phyloP scores from a whole-genome alignment of 768 basidiomycete species.

The Pisolithus microcarpus region DNA sequence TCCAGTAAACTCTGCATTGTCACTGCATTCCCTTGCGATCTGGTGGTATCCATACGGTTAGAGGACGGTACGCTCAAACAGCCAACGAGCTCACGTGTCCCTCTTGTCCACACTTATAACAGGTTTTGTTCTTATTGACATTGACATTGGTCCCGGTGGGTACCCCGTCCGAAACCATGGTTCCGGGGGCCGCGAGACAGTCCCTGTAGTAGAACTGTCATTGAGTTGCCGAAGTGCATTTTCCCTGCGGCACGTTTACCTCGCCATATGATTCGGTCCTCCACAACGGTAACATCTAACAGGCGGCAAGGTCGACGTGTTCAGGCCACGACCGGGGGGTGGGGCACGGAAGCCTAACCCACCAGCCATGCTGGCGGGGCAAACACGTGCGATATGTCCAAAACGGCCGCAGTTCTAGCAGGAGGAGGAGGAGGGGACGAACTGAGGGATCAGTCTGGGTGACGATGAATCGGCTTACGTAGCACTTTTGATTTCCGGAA shows the following conservation, averaged over 20 bases:
- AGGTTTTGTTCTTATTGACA: conserved; percentile 65
- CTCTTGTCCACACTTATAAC: conserved; percentile 83
- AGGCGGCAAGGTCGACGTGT: conserved; percentile 69
- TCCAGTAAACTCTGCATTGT: conserved; percentile 43
- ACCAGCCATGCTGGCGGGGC: conserved; percentile 46
- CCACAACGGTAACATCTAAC: conserved; percentile 89
- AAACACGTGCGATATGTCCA: conserved; percentile 76
- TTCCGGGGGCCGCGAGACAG: conserved; percentile 69
- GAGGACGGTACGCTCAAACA: not conserved
- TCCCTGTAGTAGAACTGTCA: conserved; percentile 41
- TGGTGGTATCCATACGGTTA: conserved; percentile 17
- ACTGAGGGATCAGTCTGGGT: conserved; percentile 1
- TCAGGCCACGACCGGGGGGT: conserved; percentile 67
- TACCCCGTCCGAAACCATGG: conserved; percentile 39
- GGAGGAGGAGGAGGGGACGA: conserved; percentile 1
- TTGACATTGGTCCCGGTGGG: conserved; percentile 36
- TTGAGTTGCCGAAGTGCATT: conserved; percentile 4
- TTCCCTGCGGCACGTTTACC: conserved; percentile 31
- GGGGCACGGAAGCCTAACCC: conserved; percentile 62
- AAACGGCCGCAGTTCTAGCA: conserved; percentile 70
- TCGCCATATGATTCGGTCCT: conserved; percentile 82
- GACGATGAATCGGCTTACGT: conserved; percentile 42
- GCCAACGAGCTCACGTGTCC: conserved; percentile 60
- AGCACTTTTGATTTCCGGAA: conserved; percentile 64
- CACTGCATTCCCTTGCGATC: conserved; percentile 64